Conservation (phyloP, 2,329 filamentous ascomycete genomes). For the Xylaria sp. region DNA sequence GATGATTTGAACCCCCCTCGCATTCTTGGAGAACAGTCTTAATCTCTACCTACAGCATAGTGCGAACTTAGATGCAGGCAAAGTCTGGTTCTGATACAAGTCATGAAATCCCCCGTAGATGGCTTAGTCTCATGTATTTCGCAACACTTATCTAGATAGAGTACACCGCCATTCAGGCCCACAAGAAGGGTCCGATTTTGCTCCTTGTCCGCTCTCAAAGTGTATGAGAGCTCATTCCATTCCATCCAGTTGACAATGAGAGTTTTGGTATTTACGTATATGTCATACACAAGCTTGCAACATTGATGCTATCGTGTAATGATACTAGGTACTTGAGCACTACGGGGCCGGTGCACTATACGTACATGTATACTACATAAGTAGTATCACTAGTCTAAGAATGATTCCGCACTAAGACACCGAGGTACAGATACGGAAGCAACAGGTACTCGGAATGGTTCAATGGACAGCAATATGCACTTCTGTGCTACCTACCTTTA, state of each 20-base stretch:
- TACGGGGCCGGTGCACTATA: not conserved
- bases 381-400: not conserved
- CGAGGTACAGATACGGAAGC: not conserved
- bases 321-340: not conserved
- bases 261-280: too few relatives aligned
- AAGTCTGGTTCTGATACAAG: not conserved
- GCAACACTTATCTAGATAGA: slow-evolving; percentile 2
- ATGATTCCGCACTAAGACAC: too few relatives aligned
- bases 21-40: too few relatives aligned
- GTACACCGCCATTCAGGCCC: slow-evolving; percentile 22
- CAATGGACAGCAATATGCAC: not conserved
- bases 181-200: not conserved
- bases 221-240: not conserved
- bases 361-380: not conserved
- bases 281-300: not conserved
- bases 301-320: not conserved
- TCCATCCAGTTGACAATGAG: not conserved
- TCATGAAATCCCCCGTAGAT: not conserved
- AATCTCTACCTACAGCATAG: not conserved
- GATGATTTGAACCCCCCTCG: too few relatives aligned
- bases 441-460: not conserved
- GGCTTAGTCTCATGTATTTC: not conserved
- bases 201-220: not conserved
- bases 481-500: not conserved
- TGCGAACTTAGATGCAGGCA: not conserved